A percentile compares a stretch with the other conserved stretches of the same genome.
These are phyloP conservation scores for Solanum medicagineum DNA, from an alignment of 257 asterid species.

Conservation along the genomic window DNA sequence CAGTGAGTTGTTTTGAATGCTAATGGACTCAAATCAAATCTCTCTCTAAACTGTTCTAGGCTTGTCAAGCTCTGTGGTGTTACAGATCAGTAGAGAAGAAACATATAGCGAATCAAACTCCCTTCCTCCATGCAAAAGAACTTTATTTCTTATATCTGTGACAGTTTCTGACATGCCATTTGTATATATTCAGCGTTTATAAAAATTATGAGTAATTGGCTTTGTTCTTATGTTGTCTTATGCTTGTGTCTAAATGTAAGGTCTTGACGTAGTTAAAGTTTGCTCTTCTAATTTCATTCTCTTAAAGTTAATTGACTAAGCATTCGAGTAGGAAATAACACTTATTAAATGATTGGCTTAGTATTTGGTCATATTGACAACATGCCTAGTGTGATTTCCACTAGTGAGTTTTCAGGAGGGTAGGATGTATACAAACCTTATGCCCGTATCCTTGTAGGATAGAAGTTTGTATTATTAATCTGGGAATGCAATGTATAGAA, in stretches of 20 bases:
- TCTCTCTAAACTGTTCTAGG: background rate
- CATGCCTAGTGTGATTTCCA: background rate
- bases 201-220: background rate
- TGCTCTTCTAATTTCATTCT: too few species aligned
- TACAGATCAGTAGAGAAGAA: background rate
- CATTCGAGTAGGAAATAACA: background rate
- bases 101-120: too few species aligned
- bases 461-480: background rate
- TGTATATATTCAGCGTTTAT: background rate
- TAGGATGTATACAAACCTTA: background rate
- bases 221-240: background rate
- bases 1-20: conserved; percentile 45
- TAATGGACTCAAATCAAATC: conserved; percentile 30
- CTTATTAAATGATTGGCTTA: background rate
- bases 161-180: background rate
- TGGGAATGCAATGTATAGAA: background rate
- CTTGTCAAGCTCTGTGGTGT: background rate
- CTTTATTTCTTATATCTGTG: background rate
- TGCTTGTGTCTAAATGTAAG: background rate
- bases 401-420: background rate
- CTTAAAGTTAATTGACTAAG: too few species aligned
- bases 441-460: background rate
- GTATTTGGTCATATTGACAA: background rate
- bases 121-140: too few species aligned
- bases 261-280: background rate